Evolutionary conservation across 345 rosid species (phyloP), one percentile per base, ranked within the genome.

Genomic region (Rubroshorea leprosula): DNA sequence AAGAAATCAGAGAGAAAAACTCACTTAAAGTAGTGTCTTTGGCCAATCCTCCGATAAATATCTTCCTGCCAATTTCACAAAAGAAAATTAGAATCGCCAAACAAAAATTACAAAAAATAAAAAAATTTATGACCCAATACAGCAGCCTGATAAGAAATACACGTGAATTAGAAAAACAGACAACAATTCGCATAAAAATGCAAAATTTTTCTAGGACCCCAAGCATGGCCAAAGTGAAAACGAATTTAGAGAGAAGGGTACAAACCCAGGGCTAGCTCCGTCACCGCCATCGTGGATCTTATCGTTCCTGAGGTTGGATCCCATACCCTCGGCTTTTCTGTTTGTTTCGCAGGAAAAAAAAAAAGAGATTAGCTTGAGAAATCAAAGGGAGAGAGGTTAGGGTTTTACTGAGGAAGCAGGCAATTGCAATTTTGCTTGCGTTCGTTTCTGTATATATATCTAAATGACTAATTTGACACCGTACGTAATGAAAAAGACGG

Each of bases 261-360:
- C 77, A 14, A 69, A 88, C 96, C 96, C 94, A 1, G 90, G 87
- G 73, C 89, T 83, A 8, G 90, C 90, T 69, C 96, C 85, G 49
- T 85, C 90, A 47, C 87, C 88, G 50, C 87, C 88, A 31, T 79
- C 49, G 55, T 60, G 79, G 48, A 74, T 79, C 31, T 72, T 79
- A 5, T 83, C 86, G 51, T 17, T 48, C 72, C 61, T 79, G 21
- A 75, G 70, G 70, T 74, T 83, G 16, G 87, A 85, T 13, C 85
- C 88, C 90, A 88, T 88, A 35, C n/a, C 17, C 31, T 10, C 5
- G 18, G 20, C 6, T n/a, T 15, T 5, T 18, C 16, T 23, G 58
- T 25, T 35, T 48, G 24, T 35, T 54, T 47, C 29, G 22, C 23
- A n/a, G 21, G 17, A 60, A 49, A 29, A 2, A 9, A 4, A 14